phyloP scores from a whole-genome alignment of 2,329 filamentous ascomycete species.

The Calonectria pteridis region DNA sequence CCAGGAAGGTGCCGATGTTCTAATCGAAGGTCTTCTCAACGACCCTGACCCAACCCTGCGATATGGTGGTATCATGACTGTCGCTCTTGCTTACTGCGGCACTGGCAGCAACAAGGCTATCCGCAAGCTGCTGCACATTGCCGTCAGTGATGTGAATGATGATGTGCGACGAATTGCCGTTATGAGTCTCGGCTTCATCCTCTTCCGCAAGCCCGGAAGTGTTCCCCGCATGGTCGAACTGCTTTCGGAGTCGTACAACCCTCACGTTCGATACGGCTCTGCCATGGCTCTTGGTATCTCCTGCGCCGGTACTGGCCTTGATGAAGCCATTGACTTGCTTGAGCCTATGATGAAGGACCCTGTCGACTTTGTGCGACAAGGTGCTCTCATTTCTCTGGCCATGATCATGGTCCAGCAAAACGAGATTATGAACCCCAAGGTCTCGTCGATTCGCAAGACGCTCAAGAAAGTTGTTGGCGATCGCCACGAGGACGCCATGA shows the following conservation, averaged over 20 bases:
- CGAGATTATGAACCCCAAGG: constrained; percentile 98
- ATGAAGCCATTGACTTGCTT: constrained; percentile 95
- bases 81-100: constrained; percentile 96
- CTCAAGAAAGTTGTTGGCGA: constrained; percentile 95
- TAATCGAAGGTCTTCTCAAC: constrained; percentile 92
- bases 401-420: constrained; percentile 99
- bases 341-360: constrained; percentile 99
- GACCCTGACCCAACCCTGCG: constrained; percentile 94
- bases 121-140: constrained; percentile 92
- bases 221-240: constrained; percentile 99
- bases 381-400: constrained; percentile 90
- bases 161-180: constrained; percentile 96
- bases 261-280: constrained; percentile 96
- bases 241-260: constrained; percentile 98
- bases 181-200: constrained; percentile 97
- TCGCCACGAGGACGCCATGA: constrained; percentile 98
- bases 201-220: constrained; percentile 97
- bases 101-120: constrained; percentile 99
- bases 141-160: constrained; percentile 97
- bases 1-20: constrained; percentile 93
- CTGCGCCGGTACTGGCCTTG: constrained; percentile 93
- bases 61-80: constrained; percentile 99
- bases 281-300: constrained; percentile 99
- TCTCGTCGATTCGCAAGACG: constrained; percentile 89
- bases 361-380: constrained; percentile 97